Evolutionary conservation across 768 basidiomycete genomes (phyloP).

Genomic region (Mrakia frigida): DNA sequence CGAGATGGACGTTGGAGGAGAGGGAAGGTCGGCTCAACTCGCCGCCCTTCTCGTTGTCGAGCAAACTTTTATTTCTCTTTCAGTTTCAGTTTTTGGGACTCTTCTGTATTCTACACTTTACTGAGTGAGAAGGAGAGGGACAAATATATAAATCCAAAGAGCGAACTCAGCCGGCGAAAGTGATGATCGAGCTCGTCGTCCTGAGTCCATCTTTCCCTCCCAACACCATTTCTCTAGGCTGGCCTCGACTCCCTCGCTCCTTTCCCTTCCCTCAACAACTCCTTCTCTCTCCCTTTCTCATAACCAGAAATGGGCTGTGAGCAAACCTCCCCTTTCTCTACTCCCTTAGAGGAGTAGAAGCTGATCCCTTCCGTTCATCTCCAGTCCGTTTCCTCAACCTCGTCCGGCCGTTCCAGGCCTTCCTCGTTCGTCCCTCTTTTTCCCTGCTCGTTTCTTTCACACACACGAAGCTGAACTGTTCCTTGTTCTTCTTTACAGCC

Average conservation of each 20-base stretch:
- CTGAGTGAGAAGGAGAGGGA: too few relatives aligned
- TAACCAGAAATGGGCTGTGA: constrained; percentile 5
- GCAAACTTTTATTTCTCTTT: too few relatives aligned
- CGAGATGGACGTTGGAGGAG: too few relatives aligned
- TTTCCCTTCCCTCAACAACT: not conserved
- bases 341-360: not conserved
- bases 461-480: not conserved
- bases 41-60: too few relatives aligned
- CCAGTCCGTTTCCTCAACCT: constrained; percentile 94
- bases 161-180: constrained; percentile 37
- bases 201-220: not conserved
- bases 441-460: not conserved
- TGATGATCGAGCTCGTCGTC: constrained; percentile 26
- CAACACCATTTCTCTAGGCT: not conserved
- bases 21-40: too few relatives aligned
- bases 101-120: too few relatives aligned
- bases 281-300: not conserved
- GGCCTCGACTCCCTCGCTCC: not conserved
- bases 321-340: not conserved
- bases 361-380: not conserved
- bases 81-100: too few relatives aligned
- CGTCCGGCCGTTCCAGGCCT: constrained; percentile 93
- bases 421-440: constrained; percentile 50
- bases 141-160: too few relatives aligned
- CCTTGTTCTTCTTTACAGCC: constrained; percentile 46